These are phyloP conservation scores for Candida anglica DNA, from an alignment of 805 yeast genomes.

Conservation along the genomic window DNA sequence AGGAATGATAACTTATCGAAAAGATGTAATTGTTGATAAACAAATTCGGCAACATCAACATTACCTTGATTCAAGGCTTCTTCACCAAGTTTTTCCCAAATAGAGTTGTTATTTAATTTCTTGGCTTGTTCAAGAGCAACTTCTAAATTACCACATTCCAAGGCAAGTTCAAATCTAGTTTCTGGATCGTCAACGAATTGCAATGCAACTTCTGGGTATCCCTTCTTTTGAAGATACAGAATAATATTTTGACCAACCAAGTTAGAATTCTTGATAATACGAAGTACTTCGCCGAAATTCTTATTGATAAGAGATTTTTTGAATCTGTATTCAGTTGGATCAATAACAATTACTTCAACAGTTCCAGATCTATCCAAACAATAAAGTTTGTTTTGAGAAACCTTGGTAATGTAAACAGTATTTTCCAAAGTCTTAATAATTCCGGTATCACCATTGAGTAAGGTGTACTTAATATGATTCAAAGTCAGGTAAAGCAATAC, in stretches of 20 bases:
- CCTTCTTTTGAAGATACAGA: constrained; percentile 89
- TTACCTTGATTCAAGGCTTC: constrained; percentile 93
- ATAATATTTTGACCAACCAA: constrained; percentile 97
- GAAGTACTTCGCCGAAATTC: constrained; percentile 86
- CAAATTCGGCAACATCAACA: constrained; percentile 76
- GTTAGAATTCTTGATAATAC: constrained; percentile 83
- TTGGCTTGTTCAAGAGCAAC: constrained; percentile 90
- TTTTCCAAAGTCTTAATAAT: constrained; percentile 88
- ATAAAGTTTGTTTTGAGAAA: constrained; percentile 65
- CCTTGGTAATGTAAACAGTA: constrained; percentile 77
- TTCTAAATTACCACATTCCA: constrained; percentile 85
- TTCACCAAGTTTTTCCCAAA: constrained; percentile 79
- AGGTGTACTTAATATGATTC: constrained; percentile 90
- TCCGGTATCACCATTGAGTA: constrained; percentile 93
- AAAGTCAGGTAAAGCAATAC: constrained; percentile 90
- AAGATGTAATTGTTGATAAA: constrained; percentile 79
- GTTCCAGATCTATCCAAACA: constrained; percentile 84
- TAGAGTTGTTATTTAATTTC: constrained; percentile 57
- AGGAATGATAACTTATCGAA: constrained; percentile 89
- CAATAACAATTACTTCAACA: constrained; percentile 74
- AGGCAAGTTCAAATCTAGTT: constrained; percentile 90
- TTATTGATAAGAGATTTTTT: constrained; percentile 87
- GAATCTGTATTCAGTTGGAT: constrained; percentile 96
- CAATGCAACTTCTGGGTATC: constrained; percentile 95
- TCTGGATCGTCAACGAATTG: constrained; percentile 97